These are phyloP conservation scores for Reutealis trisperma DNA, from an alignment of 345 rosid species.

Conservation along the genomic window DNA sequence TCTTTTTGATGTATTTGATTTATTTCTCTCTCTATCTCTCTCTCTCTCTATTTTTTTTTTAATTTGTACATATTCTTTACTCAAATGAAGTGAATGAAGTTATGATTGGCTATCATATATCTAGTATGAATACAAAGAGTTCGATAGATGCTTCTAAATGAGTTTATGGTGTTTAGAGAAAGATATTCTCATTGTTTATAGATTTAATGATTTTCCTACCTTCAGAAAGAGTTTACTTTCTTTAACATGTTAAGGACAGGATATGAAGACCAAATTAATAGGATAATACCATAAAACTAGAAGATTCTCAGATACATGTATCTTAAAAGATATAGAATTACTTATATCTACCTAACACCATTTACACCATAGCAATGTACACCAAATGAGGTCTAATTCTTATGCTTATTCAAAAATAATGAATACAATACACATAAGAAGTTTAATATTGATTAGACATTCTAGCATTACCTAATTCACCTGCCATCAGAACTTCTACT, in stretches of 20 bases:
- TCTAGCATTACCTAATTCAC: conserved; percentile 52
- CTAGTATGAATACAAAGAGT: not conserved
- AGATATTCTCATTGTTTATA: not conserved
- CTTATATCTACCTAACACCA: not conserved
- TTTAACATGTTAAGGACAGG: not conserved
- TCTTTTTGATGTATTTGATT: too few species aligned
- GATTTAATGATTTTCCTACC: not conserved
- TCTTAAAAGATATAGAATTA: not conserved
- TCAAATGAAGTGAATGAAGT: too few species aligned
- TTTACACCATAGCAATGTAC: conserved; percentile 4
- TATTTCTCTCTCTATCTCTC: too few species aligned
- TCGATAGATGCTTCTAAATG: not conserved
- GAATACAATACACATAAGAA: not conserved
- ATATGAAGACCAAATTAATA: not conserved
- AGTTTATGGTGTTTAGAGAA: not conserved
- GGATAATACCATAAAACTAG: not conserved
- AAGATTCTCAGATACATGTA: not conserved
- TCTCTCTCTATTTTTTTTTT: too few species aligned
- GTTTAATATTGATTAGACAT: conserved; percentile 6
- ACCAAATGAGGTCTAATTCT: conserved; percentile 9
- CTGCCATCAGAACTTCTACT: conserved; percentile 95
- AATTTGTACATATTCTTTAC: too few species aligned
- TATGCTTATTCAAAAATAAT: conserved; percentile 13
- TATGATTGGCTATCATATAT: not conserved
- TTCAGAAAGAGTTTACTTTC: not conserved